Conservation (phyloP, 768 basidiomycete species). For the Tubosaeta brunneosetosa region DNA sequence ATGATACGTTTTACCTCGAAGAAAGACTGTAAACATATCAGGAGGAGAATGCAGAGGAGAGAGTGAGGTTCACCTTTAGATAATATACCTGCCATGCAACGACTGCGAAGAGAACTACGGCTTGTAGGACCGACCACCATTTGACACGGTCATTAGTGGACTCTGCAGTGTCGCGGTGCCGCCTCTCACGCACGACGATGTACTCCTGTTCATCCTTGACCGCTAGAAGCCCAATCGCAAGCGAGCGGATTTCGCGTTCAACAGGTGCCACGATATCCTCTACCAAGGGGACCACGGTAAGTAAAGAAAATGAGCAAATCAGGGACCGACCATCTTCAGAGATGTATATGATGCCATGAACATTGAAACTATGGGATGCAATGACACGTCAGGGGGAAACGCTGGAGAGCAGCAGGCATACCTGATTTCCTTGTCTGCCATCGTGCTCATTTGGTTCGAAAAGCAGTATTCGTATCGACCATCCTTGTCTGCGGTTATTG, state of each 20-base stretch:
- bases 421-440: conserved; percentile 95
- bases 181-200: conserved; percentile 88
- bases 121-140: conserved; percentile 97
- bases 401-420: conserved; percentile 23
- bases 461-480: conserved; percentile 96
- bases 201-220: conserved; percentile 99
- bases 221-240: conserved; percentile 74
- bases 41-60: not conserved
- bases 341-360: conserved; percentile 94
- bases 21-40: conserved; percentile 52
- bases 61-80: conserved; percentile 59
- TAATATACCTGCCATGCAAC: conserved; percentile 99
- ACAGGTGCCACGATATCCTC: conserved; percentile 87
- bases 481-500: conserved; percentile 82
- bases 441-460: conserved; percentile 97
- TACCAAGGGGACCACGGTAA: conserved; percentile 7
- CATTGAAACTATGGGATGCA: conserved; percentile 72
- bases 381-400: not conserved
- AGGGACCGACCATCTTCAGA: conserved; percentile 69
- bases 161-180: conserved; percentile 92
- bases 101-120: conserved; percentile 78
- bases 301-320: not conserved
- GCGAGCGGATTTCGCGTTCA: conserved; percentile 86
- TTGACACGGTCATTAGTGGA: conserved; percentile 93
- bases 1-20: conserved; percentile 91